phyloP scores from a whole-genome alignment of 305 asterid genomes.

The Solanum aculeatissimum region DNA sequence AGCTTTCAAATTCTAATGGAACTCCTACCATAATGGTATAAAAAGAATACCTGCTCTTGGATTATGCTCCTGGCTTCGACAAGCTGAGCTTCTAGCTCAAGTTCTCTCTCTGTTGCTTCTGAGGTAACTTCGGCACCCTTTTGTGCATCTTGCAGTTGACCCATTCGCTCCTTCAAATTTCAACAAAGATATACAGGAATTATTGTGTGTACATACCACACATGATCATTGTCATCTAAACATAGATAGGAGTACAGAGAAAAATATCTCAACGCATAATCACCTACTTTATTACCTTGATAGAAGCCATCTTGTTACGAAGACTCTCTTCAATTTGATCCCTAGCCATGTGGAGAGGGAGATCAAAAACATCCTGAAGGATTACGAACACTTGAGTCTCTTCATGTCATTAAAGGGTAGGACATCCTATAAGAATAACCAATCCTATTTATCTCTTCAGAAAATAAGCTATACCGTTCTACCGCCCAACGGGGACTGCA shows the following conservation, averaged over 20 bases:
- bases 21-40: neutral
- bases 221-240: neutral
- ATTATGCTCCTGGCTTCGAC: slow-evolving; percentile 98
- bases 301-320: slow-evolving; percentile 40
- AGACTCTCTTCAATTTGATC: slow-evolving; percentile 47
- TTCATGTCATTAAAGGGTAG: slow-evolving; percentile 2
- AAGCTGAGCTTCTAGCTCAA: slow-evolving; percentile 98
- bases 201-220: neutral
- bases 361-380: slow-evolving; percentile 44
- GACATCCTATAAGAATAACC: neutral
- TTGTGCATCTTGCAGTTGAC: slow-evolving; percentile 88
- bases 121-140: slow-evolving; percentile 73
- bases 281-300: slow-evolving; percentile 27
- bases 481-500: slow-evolving; percentile 84
- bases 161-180: slow-evolving; percentile 78
- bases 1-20: neutral
- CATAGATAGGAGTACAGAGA: neutral
- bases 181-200: neutral
- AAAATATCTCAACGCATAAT: neutral
- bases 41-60: slow-evolving; percentile 80
- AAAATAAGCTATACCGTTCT: slow-evolving; percentile 52
- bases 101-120: slow-evolving; percentile 96
- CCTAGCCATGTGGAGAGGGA: slow-evolving; percentile 48
- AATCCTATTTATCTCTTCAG: neutral
- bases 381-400: neutral